Conservation (phyloP, 331 rosid species). For the Phaseolus coccineus region DNA sequence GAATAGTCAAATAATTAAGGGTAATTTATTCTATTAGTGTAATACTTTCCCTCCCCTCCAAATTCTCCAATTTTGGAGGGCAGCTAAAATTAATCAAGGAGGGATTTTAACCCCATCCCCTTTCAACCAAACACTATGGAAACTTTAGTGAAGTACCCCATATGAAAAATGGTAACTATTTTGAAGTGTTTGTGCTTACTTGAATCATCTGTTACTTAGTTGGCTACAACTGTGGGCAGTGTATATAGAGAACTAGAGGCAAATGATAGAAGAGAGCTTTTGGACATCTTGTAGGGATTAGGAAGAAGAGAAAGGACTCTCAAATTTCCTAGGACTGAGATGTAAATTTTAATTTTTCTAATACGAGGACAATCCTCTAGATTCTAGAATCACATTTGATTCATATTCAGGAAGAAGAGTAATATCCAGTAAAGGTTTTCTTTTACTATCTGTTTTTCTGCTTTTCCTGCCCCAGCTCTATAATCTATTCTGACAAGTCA, state of each 20-base stretch:
- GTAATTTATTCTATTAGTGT: no score
- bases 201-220: neutral
- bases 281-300: neutral
- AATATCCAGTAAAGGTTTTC: neutral
- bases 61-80: neutral
- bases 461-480: neutral
- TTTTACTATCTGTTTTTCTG: neutral
- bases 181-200: neutral
- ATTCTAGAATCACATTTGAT: neutral
- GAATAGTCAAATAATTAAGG: no score
- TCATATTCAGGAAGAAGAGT: conserved; percentile 1
- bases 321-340: neutral
- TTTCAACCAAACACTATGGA: neutral
- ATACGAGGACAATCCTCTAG: neutral
- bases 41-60: neutral
- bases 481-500: neutral
- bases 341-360: neutral
- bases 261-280: neutral
- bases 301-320: neutral
- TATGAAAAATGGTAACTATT: neutral
- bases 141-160: neutral
- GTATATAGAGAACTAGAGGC: neutral
- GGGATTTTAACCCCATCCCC: neutral
- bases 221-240: neutral
- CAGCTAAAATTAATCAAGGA: neutral